phyloP scores from a whole-genome alignment of 345 rosid genomes.

The Brassica juncea region DNA sequence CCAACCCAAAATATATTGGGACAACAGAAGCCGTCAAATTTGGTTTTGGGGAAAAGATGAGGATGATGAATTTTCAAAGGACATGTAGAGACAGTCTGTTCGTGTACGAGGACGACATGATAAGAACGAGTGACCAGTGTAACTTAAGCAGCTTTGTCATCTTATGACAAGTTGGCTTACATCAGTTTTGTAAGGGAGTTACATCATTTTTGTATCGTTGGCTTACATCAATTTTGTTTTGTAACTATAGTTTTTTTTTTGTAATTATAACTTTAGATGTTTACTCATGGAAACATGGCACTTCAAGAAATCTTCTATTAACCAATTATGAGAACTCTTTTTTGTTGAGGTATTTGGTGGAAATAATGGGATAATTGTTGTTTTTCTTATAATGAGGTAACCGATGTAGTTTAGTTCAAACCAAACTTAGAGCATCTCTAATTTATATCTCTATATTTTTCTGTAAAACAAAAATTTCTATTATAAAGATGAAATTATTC shows the following conservation, averaged over 20 bases:
- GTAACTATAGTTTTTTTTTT: neutral
- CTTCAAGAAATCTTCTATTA: neutral
- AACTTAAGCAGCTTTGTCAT: constrained; percentile 21
- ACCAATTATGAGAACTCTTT: neutral
- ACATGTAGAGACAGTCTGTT: constrained; percentile 12
- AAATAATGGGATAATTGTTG: neutral
- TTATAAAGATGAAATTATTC: too few species aligned
- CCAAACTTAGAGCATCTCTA: neutral
- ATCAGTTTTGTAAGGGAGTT: neutral
- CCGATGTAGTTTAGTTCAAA: neutral
- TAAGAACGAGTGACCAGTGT: constrained; percentile 21
- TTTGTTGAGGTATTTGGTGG: neutral
- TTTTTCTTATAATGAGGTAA: neutral
- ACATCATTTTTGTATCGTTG: neutral
- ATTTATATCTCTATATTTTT: too few species aligned
- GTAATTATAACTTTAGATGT: neutral
- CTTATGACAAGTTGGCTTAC: constrained; percentile 24
- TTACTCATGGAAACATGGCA: neutral
- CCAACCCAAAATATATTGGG: neutral
- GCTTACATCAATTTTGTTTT: neutral
- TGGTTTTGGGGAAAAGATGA: constrained; percentile 19
- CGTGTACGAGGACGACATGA: constrained; percentile 14
- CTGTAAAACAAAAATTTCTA: too few species aligned
- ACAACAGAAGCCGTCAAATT: constrained; percentile 14
- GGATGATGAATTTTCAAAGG: constrained; percentile 15